phyloP scores from a whole-genome alignment of 2,329 filamentous ascomycete species.

The Leptographium procerum region DNA sequence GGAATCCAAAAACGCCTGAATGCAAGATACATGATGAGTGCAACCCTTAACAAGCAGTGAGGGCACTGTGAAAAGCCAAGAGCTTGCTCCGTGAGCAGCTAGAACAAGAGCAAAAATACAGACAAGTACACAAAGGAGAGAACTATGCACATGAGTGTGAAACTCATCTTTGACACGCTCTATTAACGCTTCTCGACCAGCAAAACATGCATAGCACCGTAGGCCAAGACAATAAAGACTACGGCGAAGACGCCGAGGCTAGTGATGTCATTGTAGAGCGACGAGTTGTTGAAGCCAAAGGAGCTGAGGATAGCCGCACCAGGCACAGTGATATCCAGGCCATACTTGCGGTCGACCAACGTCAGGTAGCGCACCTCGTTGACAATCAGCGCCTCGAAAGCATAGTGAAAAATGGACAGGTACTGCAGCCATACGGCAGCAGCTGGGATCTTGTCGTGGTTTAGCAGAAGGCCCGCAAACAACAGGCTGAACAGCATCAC shows the following conservation, averaged over 20 bases:
- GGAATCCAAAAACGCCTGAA: not conserved
- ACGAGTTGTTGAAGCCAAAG: constrained; percentile 85
- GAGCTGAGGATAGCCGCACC: constrained; percentile 88
- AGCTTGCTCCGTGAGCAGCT: not conserved
- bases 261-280: constrained; percentile 73
- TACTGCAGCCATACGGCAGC: constrained; percentile 83
- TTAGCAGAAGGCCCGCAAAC: constrained; percentile 87
- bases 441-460: constrained; percentile 82
- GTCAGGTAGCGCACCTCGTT: constrained; percentile 90
- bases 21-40: not conserved
- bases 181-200: constrained; percentile 71
- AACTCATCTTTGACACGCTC: not conserved
- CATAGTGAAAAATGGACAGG: constrained; percentile 96
- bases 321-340: constrained; percentile 90
- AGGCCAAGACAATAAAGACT: constrained; percentile 77
- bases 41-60: not conserved
- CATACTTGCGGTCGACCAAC: constrained; percentile 88
- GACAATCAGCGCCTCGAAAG: constrained; percentile 90
- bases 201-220: constrained; percentile 83
- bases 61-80: not conserved
- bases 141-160: not conserved
- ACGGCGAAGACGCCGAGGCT: constrained; percentile 74
- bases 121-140: not conserved
- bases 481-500: constrained; percentile 96
- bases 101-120: not conserved